phyloP scores from a whole-genome alignment of 2,329 filamentous ascomycete genomes.

The Colletotrichum sojae region DNA sequence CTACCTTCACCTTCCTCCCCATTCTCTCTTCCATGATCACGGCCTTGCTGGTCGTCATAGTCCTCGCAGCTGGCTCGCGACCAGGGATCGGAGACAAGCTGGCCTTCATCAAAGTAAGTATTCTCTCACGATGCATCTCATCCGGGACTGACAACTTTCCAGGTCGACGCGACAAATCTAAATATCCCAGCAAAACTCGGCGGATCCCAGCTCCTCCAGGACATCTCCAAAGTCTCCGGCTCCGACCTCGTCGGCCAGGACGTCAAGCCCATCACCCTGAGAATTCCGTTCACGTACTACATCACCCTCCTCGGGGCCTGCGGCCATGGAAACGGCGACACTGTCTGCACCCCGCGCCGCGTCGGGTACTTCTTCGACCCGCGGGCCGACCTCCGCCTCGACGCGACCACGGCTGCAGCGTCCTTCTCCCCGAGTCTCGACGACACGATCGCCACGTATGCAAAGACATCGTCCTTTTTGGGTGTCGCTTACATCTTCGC shows the following conservation, averaged over 20 bases:
- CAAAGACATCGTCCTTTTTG: slow-evolving; percentile 47
- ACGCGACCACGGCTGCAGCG: slow-evolving; percentile 43
- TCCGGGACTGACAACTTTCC: not conserved
- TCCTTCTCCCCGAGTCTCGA: slow-evolving; percentile 42
- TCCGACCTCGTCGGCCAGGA: slow-evolving; percentile 50
- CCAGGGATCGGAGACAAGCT: slow-evolving; percentile 43
- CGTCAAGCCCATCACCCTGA: slow-evolving; percentile 46
- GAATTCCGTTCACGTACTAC: slow-evolving; percentile 48
- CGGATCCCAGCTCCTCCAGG: slow-evolving; percentile 49
- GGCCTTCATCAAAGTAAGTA: slow-evolving; percentile 52
- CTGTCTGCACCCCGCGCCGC: slow-evolving; percentile 47
- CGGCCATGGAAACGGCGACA: slow-evolving; percentile 43
- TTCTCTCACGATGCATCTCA: not conserved
- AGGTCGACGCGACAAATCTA: slow-evolving; percentile 50
- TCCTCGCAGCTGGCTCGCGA: slow-evolving; percentile 49
- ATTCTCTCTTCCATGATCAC: slow-evolving; percentile 45
- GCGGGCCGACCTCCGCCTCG: slow-evolving; percentile 48
- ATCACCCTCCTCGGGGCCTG: slow-evolving; percentile 52
- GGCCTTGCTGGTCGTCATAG: slow-evolving; percentile 45
- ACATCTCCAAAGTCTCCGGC: slow-evolving; percentile 49
- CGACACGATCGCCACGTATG: slow-evolving; percentile 46
- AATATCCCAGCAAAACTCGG: slow-evolving; percentile 49
- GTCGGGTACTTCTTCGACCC: slow-evolving; percentile 52
- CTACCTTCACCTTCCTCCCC: slow-evolving; percentile 37
- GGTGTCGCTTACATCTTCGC: slow-evolving; percentile 48